These are phyloP conservation scores for Xylaria sp. DNA, from an alignment of 2,329 filamentous ascomycete genomes.

Conservation along the genomic window DNA sequence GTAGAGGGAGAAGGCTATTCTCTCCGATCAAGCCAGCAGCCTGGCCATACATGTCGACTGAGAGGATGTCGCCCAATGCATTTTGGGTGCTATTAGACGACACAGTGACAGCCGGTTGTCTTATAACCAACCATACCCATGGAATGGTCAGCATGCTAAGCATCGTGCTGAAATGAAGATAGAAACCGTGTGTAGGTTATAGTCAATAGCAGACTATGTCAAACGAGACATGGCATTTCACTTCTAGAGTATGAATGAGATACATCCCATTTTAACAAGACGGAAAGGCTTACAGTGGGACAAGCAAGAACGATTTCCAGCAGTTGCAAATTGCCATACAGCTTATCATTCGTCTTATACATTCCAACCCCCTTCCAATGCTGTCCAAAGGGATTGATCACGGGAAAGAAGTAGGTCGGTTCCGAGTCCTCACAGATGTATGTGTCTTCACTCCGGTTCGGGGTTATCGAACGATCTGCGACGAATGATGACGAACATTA, in stretches of 20 bases:
- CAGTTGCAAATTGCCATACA: constrained; percentile 6
- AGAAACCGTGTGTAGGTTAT: neutral
- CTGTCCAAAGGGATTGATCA: constrained; percentile 3
- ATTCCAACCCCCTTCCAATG: constrained; percentile 16
- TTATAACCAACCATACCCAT: neutral
- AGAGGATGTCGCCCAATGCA: neutral
- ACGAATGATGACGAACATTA: constrained; percentile 11
- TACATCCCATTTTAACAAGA: neutral
- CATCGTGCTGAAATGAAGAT: neutral
- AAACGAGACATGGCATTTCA: neutral
- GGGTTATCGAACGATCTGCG: constrained; percentile 20
- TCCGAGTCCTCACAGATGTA: constrained; percentile 15
- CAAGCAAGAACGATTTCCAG: neutral
- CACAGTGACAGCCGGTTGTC: neutral
- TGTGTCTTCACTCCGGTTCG: constrained; percentile 1
- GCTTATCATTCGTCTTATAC: constrained; percentile 17
- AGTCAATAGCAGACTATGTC: neutral
- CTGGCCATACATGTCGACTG: neutral
- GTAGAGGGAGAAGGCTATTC: neutral
- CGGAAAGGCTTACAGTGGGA: neutral
- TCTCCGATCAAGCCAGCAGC: neutral
- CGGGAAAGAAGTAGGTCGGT: constrained; percentile 13
- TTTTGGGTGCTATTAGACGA: neutral
- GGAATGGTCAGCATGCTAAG: neutral
- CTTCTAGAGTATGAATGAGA: neutral